Conservation (phyloP, 331 rosid genomes). For the Dryas integrifolia region DNA sequence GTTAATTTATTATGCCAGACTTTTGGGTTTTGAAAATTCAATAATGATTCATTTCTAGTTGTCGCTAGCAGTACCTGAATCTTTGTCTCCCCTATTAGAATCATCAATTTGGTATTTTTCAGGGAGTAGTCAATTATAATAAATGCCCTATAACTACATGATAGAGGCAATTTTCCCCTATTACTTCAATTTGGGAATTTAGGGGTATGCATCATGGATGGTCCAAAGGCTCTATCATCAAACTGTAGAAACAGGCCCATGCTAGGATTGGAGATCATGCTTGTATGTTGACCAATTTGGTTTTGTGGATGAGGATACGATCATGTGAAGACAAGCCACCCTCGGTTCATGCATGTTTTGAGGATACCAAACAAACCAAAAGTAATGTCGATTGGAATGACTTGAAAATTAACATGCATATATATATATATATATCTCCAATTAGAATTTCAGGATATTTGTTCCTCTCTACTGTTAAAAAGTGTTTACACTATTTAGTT, state of each 20-base stretch:
- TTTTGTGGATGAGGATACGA: slow-evolving; percentile 13
- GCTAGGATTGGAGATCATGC: slow-evolving; percentile 24
- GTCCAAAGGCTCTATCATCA: slow-evolving; percentile 5
- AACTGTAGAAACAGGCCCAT: slow-evolving; percentile 26
- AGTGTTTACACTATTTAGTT: neutral
- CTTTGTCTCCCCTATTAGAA: slow-evolving; percentile 33
- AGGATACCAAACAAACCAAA: slow-evolving; percentile 14
- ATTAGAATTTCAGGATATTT: neutral
- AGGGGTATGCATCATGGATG: slow-evolving; percentile 7
- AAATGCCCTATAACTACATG: slow-evolving; percentile 1
- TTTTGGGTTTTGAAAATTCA: neutral
- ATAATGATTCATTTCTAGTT: neutral
- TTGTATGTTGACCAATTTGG: slow-evolving; percentile 17
- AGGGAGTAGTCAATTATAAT: slow-evolving; percentile 19
- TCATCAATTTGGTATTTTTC: slow-evolving; percentile 14
- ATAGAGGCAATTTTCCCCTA: neutral
- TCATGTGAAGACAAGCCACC: slow-evolving; percentile 27
- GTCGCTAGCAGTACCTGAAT: slow-evolving; percentile 41
- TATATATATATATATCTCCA: neutral
- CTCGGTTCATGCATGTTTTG: neutral
- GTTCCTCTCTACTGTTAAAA: neutral
- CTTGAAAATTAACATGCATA: neutral
- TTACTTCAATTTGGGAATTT: neutral
- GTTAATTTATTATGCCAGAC: neutral
- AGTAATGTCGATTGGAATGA: neutral